Base-by-base conservation (phyloP, 2,329 filamentous ascomycete species). In the Spiromastix sp. region DNA sequence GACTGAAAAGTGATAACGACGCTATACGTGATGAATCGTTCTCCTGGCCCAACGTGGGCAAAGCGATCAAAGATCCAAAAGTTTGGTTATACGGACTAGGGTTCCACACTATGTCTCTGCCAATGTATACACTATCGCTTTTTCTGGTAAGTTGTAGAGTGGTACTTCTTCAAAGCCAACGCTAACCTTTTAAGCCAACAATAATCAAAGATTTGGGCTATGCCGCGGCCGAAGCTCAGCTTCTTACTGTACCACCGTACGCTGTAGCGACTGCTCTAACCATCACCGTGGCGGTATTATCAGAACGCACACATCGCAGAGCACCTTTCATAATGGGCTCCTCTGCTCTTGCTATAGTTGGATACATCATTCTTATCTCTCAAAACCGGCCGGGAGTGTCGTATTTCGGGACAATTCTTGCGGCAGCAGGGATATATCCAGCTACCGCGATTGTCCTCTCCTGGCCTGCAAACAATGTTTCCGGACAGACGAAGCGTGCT, bases 91-190 rank as follows among this genome's bases (percentile, higher is more conserved):
- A 86, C 44, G 77, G 79, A 0, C 52, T 83, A 0, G 72, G 70
- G 0, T 85, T 83, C 46, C 80, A 85, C 51, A 83, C 79, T 4
- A 76, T 85, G 66, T 80, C 74, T 38, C 55, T 86, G 66, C 76
- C 56, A 57, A 17, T 48, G 13, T 64, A 64, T 39, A 63, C 61
- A 0, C 41, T 60, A 16, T 59, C 56, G 4, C 49, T 57, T 4
- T 60, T 61, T 33, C 34, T 64, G 37, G 51, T 56, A 33, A 39
- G 43, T 20, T 9, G 4, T n/a, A 18, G 31, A 28, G 20, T 11
- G n/a, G 16, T 25, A 3, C 2, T 25, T 4, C 12, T 13, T 17
- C n/a, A 32, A 18, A n/a, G 21, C 2, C 9, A n/a, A 13, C 20
- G 1, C n/a, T 18, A 16, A 9, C 10, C 26, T 21, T 22, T 16